A percentile compares a stretch with the other conserved stretches of the same genome.
Conservation (phyloP, 345 rosid genomes). For the Ailanthus altissimus region DNA sequence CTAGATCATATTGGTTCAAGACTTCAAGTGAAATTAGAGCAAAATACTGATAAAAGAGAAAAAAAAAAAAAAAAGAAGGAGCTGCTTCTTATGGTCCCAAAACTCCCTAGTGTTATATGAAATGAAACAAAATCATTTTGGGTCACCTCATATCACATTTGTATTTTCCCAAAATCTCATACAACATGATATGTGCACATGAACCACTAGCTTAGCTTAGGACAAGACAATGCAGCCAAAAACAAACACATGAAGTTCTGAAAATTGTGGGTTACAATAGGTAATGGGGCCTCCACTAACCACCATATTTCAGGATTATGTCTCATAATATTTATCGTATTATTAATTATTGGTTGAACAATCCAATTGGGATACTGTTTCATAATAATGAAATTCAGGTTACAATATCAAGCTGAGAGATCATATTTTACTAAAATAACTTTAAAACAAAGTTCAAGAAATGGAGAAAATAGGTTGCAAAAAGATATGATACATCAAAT, state of each 20-base stretch:
- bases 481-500: background rate
- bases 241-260: slow-evolving; percentile 6
- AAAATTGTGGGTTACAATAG: slow-evolving; percentile 28
- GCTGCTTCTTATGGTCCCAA: background rate
- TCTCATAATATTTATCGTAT: slow-evolving; percentile 12
- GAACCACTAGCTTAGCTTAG: slow-evolving; percentile 18
- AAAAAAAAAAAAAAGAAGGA: background rate
- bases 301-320: slow-evolving; percentile 8
- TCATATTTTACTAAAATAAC: background rate
- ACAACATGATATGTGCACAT: slow-evolving; percentile 14
- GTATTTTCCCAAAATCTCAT: background rate
- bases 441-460: background rate
- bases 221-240: slow-evolving; percentile 34
- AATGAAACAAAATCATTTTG: background rate
- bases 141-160: background rate
- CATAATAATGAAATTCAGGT: background rate
- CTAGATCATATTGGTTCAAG: slow-evolving; percentile 1
- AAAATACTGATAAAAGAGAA: background rate
- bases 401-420: background rate
- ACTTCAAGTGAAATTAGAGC: slow-evolving; percentile 1
- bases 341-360: slow-evolving; percentile 30
- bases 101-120: background rate
- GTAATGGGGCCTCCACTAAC: slow-evolving; percentile 24
- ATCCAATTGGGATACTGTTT: slow-evolving; percentile 23
- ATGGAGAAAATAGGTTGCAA: background rate